Evolutionary conservation across 1,139 yeast species (phyloP), one percentile per base, ranked within the genome.

Genomic region (Yamadazyma jaroonii): DNA sequence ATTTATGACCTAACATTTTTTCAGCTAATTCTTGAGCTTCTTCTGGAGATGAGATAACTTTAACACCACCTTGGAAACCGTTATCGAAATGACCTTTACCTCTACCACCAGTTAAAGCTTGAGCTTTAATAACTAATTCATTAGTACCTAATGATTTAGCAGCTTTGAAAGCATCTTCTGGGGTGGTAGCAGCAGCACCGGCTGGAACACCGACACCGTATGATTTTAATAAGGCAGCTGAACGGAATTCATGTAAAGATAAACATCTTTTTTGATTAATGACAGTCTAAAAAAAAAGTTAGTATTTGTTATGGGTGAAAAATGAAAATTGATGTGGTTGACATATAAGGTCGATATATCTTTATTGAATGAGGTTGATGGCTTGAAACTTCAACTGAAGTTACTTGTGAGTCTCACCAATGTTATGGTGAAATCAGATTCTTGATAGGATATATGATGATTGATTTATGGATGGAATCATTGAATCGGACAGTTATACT

Each of bases 101-200:
- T 70, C 99, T 84, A 61, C 99, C 99, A 71, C 99, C 99, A 44
- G 98, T 90, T 58, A 94, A 78, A 38, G 96, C 97, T 73, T 92
- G 99, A 43, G 98, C 98, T 76, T 92, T 92, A 64, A 92, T 79
- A 49, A 92, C 97, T 70, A 92, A 74, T 53, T 88, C 95, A 54
- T 81, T 80, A 49, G 86, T 74, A 52, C 81, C 78, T 54, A 76
- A 65, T 36, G 62, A 66, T 53, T 73, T 62, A 50, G 97, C 97
- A 41, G 84, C 81, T 42, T 81, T 75, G 59, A 63, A 87, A 35
- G 98, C 97, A 48, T 85, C 95, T 55, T 84, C 84, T 36, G 96
- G 81, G 40, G 96, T 85, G 54, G 83, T 78, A 47, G 98, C 95
- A 44, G 96, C 95, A 49, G 74, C 80, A 57, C 99, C 99, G 44